These are phyloP conservation scores for Aspergillus pseudoterreus DNA, from an alignment of 2,329 filamentous ascomycete species.

Conservation along the genomic window DNA sequence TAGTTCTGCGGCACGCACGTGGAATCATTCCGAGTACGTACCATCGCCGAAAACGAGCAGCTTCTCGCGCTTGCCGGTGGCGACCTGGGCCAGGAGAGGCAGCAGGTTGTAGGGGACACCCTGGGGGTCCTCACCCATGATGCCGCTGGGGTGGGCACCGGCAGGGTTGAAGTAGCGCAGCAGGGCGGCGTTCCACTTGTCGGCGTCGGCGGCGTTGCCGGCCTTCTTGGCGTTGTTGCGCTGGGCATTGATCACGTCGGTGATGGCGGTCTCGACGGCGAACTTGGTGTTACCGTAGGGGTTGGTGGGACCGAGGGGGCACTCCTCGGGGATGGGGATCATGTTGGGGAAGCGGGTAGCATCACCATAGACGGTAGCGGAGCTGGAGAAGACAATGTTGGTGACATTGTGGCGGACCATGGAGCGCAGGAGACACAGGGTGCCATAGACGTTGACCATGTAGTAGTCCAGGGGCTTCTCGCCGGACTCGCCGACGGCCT, in stretches of 20 bases:
- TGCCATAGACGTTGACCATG: constrained; percentile 91
- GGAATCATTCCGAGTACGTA: constrained; percentile 41
- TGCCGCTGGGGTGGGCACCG: constrained; percentile 86
- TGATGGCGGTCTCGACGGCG: constrained; percentile 86
- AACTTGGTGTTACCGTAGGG: constrained; percentile 97
- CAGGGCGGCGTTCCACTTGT: constrained; percentile 89
- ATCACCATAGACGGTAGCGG: constrained; percentile 96
- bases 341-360: constrained; percentile 94
- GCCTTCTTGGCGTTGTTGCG: constrained; percentile 77
- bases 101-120: constrained; percentile 95
- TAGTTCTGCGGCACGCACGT: no score
- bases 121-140: constrained; percentile 98
- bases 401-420: constrained; percentile 88
- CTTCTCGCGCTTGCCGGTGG: constrained; percentile 91
- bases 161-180: constrained; percentile 98
- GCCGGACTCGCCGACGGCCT: constrained; percentile 94
- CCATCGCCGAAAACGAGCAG: constrained; percentile 90
- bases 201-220: constrained; percentile 62
- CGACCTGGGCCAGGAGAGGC: constrained; percentile 90
- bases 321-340: constrained; percentile 97
- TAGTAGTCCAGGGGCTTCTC: constrained; percentile 98
- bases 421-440: constrained; percentile 76
- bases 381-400: constrained; percentile 98
- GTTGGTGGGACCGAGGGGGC: constrained; percentile 94
- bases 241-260: constrained; percentile 83